Base-by-base conservation (phyloP, 768 basidiomycete species). In the Psilocybe azurescens region DNA sequence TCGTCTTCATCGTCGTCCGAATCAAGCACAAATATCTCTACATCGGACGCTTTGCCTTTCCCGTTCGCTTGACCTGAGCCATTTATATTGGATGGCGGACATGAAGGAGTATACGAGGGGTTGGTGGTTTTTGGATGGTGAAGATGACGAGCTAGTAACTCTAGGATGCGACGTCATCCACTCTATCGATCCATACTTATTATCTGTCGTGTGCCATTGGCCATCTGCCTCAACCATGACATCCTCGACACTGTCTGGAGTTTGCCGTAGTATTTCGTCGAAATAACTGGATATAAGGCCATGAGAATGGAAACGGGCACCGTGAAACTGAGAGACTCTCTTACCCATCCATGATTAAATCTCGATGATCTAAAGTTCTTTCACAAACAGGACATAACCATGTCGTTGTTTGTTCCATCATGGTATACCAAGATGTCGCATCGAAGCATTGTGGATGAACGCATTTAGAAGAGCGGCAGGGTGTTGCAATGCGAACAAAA, bases 341-440 rank as follows among this genome's bases (percentile, higher is more conserved):
- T 49, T 74, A 95, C 96, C 95, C 96, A 72, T 99, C 97, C 60
- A 97, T 83, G 39, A 97, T 89, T 38, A 99, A 78, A 62, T 98
- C 94, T 36, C 90, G 90, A 18, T 86, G 78, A 65, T 89, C 86
- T 56, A 99, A 74, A 50, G 82, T 78, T 70, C 86, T 89, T 73
- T 94, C 93, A 75, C 97, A 99, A 47, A 95, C 90, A 29, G 97
- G 97, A 75, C 97, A 99, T 50, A 90, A 75, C 91, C 93, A 99
- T 32, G 95, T 95, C 2, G 97, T 97, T 8, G 95, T 98, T 77
- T 94, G 90, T 70, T 97, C 93, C 87, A 97, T 99, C 73, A 97
- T 88, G 4, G 90, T 89, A 70, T 91, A 94, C 95, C 95, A 99
- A 44, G 92, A 94, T 16, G 82, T 83, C 0, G 95, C 95, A 75